These are phyloP conservation scores for Globisporangium abappressorium DNA, from an alignment of 352 stramenopile species.

Conservation along the genomic window DNA sequence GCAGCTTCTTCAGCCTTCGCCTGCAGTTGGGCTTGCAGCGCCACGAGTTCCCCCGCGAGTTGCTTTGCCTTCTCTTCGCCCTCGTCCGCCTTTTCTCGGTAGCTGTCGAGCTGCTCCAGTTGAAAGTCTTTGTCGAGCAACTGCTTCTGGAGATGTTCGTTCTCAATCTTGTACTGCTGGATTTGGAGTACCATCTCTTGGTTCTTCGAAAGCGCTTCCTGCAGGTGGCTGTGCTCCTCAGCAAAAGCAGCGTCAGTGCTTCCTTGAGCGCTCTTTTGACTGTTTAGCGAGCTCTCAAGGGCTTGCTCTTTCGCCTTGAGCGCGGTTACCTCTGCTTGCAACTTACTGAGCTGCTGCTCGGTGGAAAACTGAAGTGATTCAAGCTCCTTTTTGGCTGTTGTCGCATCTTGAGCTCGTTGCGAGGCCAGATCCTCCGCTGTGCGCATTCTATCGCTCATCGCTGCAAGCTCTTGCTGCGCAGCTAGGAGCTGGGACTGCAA, in stretches of 20 bases:
- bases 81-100: slow-evolving; percentile 43
- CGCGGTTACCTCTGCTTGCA: slow-evolving; percentile 39
- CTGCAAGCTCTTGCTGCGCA: slow-evolving; percentile 30
- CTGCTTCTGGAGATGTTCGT: slow-evolving; percentile 67
- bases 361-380: slow-evolving; percentile 32
- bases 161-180: slow-evolving; percentile 74
- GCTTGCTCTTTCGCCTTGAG: slow-evolving; percentile 34
- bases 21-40: slow-evolving; percentile 35
- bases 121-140: slow-evolving; percentile 64
- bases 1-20: slow-evolving; percentile 29
- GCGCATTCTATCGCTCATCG: slow-evolving; percentile 32
- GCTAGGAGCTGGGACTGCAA: slow-evolving; percentile 36
- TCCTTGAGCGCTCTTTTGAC: slow-evolving; percentile 19
- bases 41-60: slow-evolving; percentile 27
- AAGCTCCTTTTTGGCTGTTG: slow-evolving; percentile 27
- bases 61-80: slow-evolving; percentile 38
- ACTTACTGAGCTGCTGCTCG: slow-evolving; percentile 32
- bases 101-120: slow-evolving; percentile 53
- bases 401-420: slow-evolving; percentile 27
- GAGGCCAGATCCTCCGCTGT: slow-evolving; percentile 29
- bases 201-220: slow-evolving; percentile 26
- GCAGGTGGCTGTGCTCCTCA: slow-evolving; percentile 34
- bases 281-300: slow-evolving; percentile 27
- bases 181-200: slow-evolving; percentile 48
- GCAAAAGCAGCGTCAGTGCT: slow-evolving; percentile 20